Evolutionary conservation across 306 rosid species (phyloP).

Genomic region (Castanea crenata): DNA sequence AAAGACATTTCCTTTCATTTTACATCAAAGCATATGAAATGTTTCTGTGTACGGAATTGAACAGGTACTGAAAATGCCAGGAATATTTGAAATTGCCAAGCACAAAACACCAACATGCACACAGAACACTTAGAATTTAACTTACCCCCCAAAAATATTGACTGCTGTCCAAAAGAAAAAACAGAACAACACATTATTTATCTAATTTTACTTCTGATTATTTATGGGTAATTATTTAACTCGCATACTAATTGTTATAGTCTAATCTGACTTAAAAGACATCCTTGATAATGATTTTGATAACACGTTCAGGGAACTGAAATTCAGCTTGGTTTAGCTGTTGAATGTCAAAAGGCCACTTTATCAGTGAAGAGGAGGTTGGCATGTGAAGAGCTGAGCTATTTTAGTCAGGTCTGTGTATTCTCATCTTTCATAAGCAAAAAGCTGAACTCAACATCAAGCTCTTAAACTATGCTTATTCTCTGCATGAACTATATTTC

Average conservation of each 20-base stretch:
- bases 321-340: conserved; percentile 95
- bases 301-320: conserved; percentile 71
- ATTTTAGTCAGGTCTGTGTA: conserved; percentile 71
- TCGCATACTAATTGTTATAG: neutral
- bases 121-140: neutral
- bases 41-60: neutral
- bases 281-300: conserved; percentile 10
- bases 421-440: conserved; percentile 5
- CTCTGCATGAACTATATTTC: neutral
- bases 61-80: neutral
- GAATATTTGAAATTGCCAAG: neutral
- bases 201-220: neutral
- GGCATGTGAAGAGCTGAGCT: conserved; percentile 89
- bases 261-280: neutral
- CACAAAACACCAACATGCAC: neutral
- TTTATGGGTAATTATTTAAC: neutral
- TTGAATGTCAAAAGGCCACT: conserved; percentile 80
- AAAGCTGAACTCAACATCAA: conserved; percentile 11
- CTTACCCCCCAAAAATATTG: neutral
- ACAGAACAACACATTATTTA: neutral
- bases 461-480: neutral
- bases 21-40: neutral
- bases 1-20: neutral
- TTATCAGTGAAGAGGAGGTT: conserved; percentile 83
- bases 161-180: too few relatives aligned